Conservation (phyloP, 768 basidiomycete genomes). For the Auriscalpium vulgare region DNA sequence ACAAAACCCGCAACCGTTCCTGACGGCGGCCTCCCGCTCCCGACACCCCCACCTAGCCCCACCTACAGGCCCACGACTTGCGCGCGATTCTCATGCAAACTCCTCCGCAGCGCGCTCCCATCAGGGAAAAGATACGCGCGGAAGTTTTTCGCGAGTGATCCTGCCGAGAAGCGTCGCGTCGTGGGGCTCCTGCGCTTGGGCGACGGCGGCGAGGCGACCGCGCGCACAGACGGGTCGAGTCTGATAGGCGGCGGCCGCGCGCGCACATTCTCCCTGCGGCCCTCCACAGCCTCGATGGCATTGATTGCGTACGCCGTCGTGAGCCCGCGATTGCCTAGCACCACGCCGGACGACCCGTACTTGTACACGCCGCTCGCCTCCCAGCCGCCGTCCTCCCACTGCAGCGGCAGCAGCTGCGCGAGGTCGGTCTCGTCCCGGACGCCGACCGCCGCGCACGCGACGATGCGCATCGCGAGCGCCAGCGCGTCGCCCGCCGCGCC, state of each 20-base stretch:
- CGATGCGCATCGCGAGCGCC: slow-evolving; percentile 50
- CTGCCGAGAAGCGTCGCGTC: neutral
- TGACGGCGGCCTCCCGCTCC: neutral
- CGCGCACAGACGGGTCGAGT: neutral
- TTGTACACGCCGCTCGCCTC: slow-evolving; percentile 49
- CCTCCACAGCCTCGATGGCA: slow-evolving; percentile 31
- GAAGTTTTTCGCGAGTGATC: neutral
- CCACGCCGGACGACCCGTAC: slow-evolving; percentile 39
- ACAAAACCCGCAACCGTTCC: neutral
- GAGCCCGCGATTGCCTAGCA: slow-evolving; percentile 47
- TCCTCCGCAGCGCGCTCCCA: neutral
- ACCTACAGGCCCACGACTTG: neutral
- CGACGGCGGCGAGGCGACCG: neutral
- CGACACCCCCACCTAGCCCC: neutral
- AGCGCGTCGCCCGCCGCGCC: slow-evolving; percentile 43
- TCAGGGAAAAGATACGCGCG: slow-evolving; percentile 2
- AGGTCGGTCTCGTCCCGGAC: slow-evolving; percentile 37
- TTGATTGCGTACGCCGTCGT: slow-evolving; percentile 47
- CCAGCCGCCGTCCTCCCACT: slow-evolving; percentile 51
- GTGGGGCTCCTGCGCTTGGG: neutral
- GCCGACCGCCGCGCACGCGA: slow-evolving; percentile 35
- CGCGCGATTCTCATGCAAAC: neutral
- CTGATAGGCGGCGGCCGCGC: neutral
- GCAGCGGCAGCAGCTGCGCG: slow-evolving; percentile 35
- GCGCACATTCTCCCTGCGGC: neutral